Percentiles rank a stretch among this genome's conserved stretches.
Evolutionary conservation across 768 basidiomycete species (phyloP).

Genomic region (Psilocybe subaeruginosa): DNA sequence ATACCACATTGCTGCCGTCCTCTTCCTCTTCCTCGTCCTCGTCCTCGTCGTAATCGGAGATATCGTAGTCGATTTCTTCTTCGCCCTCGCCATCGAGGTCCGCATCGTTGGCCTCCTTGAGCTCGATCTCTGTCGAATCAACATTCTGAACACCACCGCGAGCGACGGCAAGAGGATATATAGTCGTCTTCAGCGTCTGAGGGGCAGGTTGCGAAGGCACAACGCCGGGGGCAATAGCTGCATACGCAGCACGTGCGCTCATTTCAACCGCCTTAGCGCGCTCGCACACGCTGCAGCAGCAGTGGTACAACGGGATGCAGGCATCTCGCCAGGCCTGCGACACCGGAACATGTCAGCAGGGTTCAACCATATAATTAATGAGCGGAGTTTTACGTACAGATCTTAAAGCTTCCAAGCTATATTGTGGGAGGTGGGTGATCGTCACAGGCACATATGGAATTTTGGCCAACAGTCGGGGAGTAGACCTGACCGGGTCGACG

Average conservation of each 20-base stretch:
- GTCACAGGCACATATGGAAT: slow-evolving; percentile 73
- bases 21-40: slow-evolving; percentile 22
- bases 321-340: slow-evolving; percentile 75
- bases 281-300: slow-evolving; percentile 74
- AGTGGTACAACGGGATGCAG: slow-evolving; percentile 66
- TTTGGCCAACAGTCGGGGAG: slow-evolving; percentile 61
- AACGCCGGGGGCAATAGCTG: slow-evolving; percentile 27
- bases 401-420: slow-evolving; percentile 61
- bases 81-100: slow-evolving; percentile 27
- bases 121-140: slow-evolving; percentile 22
- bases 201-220: slow-evolving; percentile 16
- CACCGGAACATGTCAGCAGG: slow-evolving; percentile 7
- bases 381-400: slow-evolving; percentile 40
- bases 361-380: slow-evolving; percentile 1
- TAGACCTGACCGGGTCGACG: slow-evolving; percentile 62
- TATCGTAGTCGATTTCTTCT: slow-evolving; percentile 24
- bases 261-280: slow-evolving; percentile 59
- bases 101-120: slow-evolving; percentile 23
- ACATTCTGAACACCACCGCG: background rate
- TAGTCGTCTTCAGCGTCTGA: slow-evolving; percentile 1
- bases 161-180: slow-evolving; percentile 5
- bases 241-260: slow-evolving; percentile 16
- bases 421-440: slow-evolving; percentile 53
- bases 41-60: slow-evolving; percentile 24
- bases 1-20: slow-evolving; percentile 12